These are phyloP conservation scores for Apostasia shenzhenica DNA, from an alignment of 106 monocot genomes.

Conservation along the genomic window DNA sequence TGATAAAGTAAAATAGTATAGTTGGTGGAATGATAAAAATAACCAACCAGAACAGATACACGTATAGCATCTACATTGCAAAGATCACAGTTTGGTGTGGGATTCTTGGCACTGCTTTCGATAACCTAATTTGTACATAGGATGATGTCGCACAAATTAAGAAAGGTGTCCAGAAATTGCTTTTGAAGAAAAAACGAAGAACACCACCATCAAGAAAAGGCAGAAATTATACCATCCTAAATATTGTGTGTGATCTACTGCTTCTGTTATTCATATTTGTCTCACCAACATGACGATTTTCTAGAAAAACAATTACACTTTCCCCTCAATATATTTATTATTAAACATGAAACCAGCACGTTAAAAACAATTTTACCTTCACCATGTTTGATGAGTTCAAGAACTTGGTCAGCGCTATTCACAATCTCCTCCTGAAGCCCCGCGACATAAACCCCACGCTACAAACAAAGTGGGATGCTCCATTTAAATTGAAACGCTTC, in stretches of 20 bases:
- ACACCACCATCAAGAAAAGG: background rate
- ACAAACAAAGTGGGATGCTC: background rate
- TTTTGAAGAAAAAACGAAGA: slow-evolving; percentile 1
- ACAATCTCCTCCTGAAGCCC: slow-evolving; percentile 91
- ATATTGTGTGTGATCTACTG: slow-evolving; percentile 95
- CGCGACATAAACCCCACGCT: slow-evolving; percentile 86
- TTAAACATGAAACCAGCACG: background rate
- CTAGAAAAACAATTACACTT: slow-evolving; percentile 21
- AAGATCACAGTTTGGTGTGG: slow-evolving; percentile 26
- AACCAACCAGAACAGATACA: slow-evolving; percentile 82
- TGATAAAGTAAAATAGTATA: background rate
- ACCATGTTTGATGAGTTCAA: slow-evolving; percentile 75
- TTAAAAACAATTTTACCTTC: slow-evolving; percentile 41
- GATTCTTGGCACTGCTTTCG: slow-evolving; percentile 73
- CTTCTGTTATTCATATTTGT: slow-evolving; percentile 92
- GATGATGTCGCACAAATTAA: background rate
- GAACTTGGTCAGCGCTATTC: slow-evolving; percentile 75
- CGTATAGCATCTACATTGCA: slow-evolving; percentile 69
- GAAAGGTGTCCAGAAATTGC: background rate
- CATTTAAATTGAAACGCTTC: too few species aligned
- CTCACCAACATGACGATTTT: slow-evolving; percentile 91
- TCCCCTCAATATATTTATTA: background rate
- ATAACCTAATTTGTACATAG: slow-evolving; percentile 52
- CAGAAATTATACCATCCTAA: slow-evolving; percentile 72
- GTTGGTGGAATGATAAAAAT: background rate